A percentile compares a stretch with the other conserved stretches of the same genome.
Evolutionary conservation across 371 early-diverging fungal genomes (phyloP).

Genomic region (Apophysomyces variabilis): DNA sequence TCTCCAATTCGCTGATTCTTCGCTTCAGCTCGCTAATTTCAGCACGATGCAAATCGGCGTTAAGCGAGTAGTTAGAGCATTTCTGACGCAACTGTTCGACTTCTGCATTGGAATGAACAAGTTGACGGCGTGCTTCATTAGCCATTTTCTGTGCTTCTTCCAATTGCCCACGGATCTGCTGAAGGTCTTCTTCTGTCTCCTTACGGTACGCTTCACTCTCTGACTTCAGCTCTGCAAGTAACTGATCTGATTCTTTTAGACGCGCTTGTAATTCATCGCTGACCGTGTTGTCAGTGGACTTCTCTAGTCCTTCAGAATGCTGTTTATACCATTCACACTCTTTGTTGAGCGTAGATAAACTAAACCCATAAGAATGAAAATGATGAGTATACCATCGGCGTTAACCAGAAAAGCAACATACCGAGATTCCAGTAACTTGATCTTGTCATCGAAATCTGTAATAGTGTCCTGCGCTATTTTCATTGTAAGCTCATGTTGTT

Average conservation of each 20-base stretch:
- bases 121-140: constrained; percentile 5
- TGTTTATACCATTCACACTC: constrained; percentile 2
- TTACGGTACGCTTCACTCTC: constrained; percentile 13
- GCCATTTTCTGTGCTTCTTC: constrained; percentile 16
- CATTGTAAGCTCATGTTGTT: neutral
- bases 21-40: constrained; percentile 17
- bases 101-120: constrained; percentile 10
- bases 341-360: neutral
- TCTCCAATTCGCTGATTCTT: constrained; percentile 14
- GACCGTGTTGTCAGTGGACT: neutral
- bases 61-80: constrained; percentile 6
- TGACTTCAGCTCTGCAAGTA: constrained; percentile 3
- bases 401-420: neutral
- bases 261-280: constrained; percentile 11
- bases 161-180: constrained; percentile 12
- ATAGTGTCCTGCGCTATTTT: constrained; percentile 7
- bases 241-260: constrained; percentile 11
- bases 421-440: neutral
- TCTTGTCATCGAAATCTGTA: constrained; percentile 1
- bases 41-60: constrained; percentile 11
- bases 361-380: neutral
- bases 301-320: neutral
- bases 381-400: neutral
- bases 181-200: constrained; percentile 14
- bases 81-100: constrained; percentile 14